Percentiles rank a stretch among this genome's conserved stretches.
These are phyloP conservation scores for Brassica rapa DNA, from an alignment of 345 rosid species.

Conservation along the genomic window DNA sequence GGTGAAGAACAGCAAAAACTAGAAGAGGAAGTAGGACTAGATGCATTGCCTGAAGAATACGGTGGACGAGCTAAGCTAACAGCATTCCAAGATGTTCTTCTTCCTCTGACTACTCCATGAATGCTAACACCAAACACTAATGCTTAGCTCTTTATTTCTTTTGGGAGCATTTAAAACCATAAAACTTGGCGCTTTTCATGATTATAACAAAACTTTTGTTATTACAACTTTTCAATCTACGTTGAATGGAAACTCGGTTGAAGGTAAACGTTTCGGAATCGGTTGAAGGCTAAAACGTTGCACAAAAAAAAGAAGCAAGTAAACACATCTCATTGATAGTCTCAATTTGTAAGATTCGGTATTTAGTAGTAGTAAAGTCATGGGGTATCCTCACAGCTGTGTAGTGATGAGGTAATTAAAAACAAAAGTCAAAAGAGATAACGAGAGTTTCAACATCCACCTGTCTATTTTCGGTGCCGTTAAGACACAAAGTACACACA, in stretches of 20 bases:
- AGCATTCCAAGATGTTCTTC: not conserved
- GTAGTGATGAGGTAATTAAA: not conserved
- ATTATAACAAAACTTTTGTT: not conserved
- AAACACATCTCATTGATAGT: not conserved
- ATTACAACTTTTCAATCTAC: not conserved
- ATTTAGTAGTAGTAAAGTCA: not conserved
- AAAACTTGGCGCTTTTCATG: not conserved
- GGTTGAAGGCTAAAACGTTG: too few species aligned
- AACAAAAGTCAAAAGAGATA: not conserved
- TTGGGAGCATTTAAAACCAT: not conserved
- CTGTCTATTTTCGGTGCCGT: not conserved
- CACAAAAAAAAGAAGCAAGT: not conserved
- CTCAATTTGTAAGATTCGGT: not conserved
- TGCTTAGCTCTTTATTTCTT: not conserved
- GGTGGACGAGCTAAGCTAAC: constrained; percentile 64
- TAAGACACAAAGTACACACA: not conserved
- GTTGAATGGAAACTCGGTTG: too few species aligned
- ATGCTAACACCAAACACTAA: not conserved
- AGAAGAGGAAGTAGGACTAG: constrained; percentile 23
- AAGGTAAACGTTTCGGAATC: too few species aligned
- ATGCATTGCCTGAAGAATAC: constrained; percentile 64
- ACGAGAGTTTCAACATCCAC: not conserved
- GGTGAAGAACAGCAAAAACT: constrained; percentile 50
- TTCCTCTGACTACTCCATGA: not conserved
- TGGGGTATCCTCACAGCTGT: not conserved